These are phyloP conservation scores for Scutellaria barbata DNA, from an alignment of 257 asterid species.

Conservation along the genomic window DNA sequence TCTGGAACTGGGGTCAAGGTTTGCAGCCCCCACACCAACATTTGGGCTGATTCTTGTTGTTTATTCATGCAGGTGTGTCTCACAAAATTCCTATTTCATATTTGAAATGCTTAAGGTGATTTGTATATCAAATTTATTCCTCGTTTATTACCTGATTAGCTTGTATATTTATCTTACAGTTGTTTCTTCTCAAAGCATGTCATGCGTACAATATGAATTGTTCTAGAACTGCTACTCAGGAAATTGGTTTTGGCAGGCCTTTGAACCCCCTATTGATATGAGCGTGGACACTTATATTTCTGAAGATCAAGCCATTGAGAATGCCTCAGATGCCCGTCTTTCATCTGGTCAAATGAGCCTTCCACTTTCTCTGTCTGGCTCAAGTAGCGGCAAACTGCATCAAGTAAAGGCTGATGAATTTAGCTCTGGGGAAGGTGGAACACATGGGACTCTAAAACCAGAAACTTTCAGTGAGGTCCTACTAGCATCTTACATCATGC, in stretches of 20 bases:
- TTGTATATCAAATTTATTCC: conserved; percentile 21
- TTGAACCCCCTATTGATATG: conserved; percentile 96
- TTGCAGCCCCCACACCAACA: too few relatives aligned
- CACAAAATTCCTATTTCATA: conserved; percentile 87
- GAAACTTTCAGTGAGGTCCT: conserved; percentile 51
- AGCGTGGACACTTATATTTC: conserved; percentile 56
- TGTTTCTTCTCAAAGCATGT: conserved; percentile 25
- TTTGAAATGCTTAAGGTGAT: conserved; percentile 98
- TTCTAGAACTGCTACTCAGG: conserved; percentile 26
- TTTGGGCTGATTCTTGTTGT: conserved; percentile 36
- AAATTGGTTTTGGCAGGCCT: conserved; percentile 63
- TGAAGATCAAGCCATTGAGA: conserved; percentile 48
- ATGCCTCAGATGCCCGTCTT: conserved; percentile 42
- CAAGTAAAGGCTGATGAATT: conserved; percentile 40
- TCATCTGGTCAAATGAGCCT: conserved; percentile 45
- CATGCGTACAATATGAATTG: conserved; percentile 24
- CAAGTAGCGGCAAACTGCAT: conserved; percentile 41
- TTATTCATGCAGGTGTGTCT: conserved; percentile 72
- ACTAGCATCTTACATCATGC: conserved; percentile 33
- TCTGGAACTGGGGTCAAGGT: conserved; percentile 7
- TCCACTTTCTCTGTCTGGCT: conserved; percentile 42
- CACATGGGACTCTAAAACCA: conserved; percentile 38
- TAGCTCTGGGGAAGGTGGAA: conserved; percentile 41
- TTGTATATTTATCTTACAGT: conserved; percentile 14
- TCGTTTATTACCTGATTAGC: conserved; percentile 8